Conservation (phyloP, 208 protist species). For the Trypanosoma theileri region DNA sequence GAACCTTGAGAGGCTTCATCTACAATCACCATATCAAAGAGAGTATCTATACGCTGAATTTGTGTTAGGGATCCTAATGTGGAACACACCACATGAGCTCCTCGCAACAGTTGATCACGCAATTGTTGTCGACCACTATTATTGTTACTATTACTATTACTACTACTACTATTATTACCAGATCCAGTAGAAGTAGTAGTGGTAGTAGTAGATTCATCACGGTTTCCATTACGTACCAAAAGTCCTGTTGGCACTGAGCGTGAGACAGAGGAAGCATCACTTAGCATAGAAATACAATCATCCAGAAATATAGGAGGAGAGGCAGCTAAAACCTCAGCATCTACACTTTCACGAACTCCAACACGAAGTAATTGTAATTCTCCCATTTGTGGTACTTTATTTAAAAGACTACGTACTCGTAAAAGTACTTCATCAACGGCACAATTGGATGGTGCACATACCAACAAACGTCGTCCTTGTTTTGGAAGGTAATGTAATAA, state of each 20-base stretch:
- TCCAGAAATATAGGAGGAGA: conserved; percentile 65
- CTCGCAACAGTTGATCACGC: conserved; percentile 37
- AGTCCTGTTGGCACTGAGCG: background rate
- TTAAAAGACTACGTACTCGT: conserved; percentile 49
- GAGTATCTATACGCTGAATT: conserved; percentile 34
- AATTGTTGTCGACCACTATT: conserved; percentile 4
- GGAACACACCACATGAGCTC: conserved; percentile 56
- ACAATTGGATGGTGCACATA: conserved; percentile 87
- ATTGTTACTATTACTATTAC: background rate
- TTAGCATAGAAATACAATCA: conserved; percentile 34
- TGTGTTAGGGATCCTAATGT: conserved; percentile 85
- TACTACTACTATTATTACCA: conserved; percentile 1
- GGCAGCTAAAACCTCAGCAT: conserved; percentile 48
- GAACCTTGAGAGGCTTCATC: conserved; percentile 93
- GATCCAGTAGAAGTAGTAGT: too few relatives aligned
- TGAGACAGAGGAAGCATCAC: background rate
- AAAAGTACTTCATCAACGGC: conserved; percentile 84
- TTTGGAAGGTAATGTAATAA: conserved; percentile 56
- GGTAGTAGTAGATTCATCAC: background rate
- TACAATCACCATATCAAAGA: conserved; percentile 86
- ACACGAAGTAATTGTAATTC: conserved; percentile 52
- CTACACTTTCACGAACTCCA: conserved; percentile 64
- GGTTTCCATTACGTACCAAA: background rate
- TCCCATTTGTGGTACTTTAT: conserved; percentile 15
- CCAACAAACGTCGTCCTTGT: conserved; percentile 40